phyloP scores from a whole-genome alignment of 2,329 filamentous ascomycete species.

The Orbilia oligospora region DNA sequence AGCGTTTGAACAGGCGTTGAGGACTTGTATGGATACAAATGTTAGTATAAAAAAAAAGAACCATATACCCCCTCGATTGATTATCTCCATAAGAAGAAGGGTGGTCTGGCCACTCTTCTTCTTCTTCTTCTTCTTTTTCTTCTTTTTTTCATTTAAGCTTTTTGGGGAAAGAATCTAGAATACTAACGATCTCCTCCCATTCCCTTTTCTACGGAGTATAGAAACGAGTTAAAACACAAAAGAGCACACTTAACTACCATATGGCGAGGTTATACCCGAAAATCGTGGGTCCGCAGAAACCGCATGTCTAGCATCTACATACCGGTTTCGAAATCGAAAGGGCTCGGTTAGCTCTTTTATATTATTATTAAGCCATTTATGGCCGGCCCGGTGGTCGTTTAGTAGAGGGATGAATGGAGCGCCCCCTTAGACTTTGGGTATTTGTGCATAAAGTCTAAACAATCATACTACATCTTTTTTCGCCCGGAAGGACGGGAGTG shows the following conservation, averaged over 20 bases:
- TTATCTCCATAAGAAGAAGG: too few relatives aligned
- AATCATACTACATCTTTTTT: neutral
- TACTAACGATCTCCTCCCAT: neutral
- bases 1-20: conserved; percentile 74
- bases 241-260: conserved; percentile 92
- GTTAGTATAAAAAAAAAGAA: conserved; percentile 71
- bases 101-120: too few relatives aligned
- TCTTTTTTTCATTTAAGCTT: too few relatives aligned
- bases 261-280: conserved; percentile 81
- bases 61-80: too few relatives aligned
- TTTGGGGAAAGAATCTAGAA: neutral
- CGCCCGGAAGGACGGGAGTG: neutral
- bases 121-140: too few relatives aligned
- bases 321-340: neutral
- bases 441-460: neutral
- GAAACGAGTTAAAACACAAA: conserved; percentile 68
- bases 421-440: too few relatives aligned
- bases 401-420: neutral
- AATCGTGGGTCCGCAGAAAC: conserved; percentile 78
- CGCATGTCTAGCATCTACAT: conserved; percentile 22
- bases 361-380: neutral
- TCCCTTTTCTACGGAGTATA: neutral
- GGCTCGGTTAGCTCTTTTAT: neutral
- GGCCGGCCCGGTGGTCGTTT: too few relatives aligned
- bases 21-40: conserved; percentile 84